phyloP scores from a whole-genome alignment of 352 stramenopile genomes.

The Phytophthora pseudosyringae region DNA sequence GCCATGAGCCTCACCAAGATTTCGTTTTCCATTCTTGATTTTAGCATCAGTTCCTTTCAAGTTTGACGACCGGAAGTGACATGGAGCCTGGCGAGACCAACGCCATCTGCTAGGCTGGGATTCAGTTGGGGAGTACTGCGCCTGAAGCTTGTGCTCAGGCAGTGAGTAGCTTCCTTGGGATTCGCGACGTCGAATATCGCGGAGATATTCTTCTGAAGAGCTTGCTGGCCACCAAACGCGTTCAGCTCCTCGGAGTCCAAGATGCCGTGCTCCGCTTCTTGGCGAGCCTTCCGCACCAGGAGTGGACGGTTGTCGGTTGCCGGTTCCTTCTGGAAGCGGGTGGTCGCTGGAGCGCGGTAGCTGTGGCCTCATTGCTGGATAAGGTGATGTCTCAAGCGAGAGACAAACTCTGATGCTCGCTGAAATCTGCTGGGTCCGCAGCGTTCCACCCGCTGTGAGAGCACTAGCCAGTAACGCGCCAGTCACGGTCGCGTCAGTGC shows the following conservation, averaged over 20 bases:
- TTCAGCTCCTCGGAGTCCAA: conserved; percentile 22
- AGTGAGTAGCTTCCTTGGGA: conserved; percentile 22
- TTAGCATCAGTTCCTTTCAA: not conserved
- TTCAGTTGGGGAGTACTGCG: conserved; percentile 17
- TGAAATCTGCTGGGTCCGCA: conserved; percentile 32
- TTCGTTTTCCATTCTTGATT: conserved; percentile 12
- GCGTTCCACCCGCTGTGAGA: conserved; percentile 37
- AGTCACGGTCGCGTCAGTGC: conserved; percentile 28
- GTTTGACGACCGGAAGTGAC: not conserved
- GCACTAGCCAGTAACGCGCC: conserved; percentile 43
- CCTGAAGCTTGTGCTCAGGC: conserved; percentile 22
- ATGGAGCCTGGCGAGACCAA: conserved; percentile 32
- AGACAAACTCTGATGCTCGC: conserved; percentile 22
- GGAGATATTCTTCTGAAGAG: conserved; percentile 30
- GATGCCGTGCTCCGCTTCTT: conserved; percentile 22
- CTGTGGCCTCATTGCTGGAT: conserved; percentile 26
- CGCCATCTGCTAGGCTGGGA: conserved; percentile 17
- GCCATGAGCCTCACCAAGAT: not conserved
- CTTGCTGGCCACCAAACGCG: conserved; percentile 26
- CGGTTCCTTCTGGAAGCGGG: conserved; percentile 26
- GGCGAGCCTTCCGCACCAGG: conserved; percentile 21
- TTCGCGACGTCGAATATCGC: conserved; percentile 33
- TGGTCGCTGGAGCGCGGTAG: conserved; percentile 26
- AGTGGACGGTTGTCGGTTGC: conserved; percentile 29
- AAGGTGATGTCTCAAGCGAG: conserved; percentile 33